phyloP scores from a whole-genome alignment of 192 early-diverging fungal species.

The Mortierella alpina region DNA sequence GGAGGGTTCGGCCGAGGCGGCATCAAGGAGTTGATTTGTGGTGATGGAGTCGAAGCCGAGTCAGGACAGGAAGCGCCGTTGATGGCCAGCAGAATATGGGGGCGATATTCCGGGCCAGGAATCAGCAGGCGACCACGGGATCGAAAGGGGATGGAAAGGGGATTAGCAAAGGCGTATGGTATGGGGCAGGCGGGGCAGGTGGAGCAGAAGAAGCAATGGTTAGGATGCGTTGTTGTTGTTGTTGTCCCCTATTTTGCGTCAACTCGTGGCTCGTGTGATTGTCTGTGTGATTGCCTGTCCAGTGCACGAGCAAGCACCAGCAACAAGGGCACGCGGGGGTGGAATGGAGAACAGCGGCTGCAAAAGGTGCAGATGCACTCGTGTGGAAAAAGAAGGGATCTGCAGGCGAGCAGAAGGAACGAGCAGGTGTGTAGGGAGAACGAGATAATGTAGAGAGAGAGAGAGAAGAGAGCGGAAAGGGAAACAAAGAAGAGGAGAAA shows the following conservation, averaged over 20 bases:
- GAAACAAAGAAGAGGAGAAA: slow-evolving; percentile 3
- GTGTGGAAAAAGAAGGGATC: too few relatives aligned
- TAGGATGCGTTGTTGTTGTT: too few relatives aligned
- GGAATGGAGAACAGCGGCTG: too few relatives aligned
- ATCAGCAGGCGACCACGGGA: slow-evolving; percentile 5
- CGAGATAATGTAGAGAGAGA: neutral
- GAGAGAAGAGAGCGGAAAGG: neutral
- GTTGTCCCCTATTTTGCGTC: too few relatives aligned
- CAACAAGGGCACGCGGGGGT: too few relatives aligned
- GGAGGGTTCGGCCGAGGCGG: slow-evolving; percentile 40
- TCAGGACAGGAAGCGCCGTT: slow-evolving; percentile 18
- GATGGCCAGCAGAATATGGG: slow-evolving; percentile 18
- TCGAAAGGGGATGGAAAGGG: neutral
- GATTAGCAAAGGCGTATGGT: neutral
- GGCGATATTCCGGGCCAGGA: slow-evolving; percentile 30
- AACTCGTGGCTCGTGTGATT: too few relatives aligned
- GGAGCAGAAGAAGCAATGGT: too few relatives aligned
- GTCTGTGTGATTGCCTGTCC: too few relatives aligned
- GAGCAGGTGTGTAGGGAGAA: neutral
- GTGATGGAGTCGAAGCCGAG: slow-evolving; percentile 1
- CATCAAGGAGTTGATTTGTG: slow-evolving; percentile 21
- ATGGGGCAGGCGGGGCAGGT: neutral
- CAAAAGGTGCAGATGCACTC: too few relatives aligned
- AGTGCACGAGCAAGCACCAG: too few relatives aligned
- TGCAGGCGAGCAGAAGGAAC: too few relatives aligned